These are phyloP conservation scores for Aspergillus heteromorphus DNA, from an alignment of 495 filamentous ascomycete species.

Conservation along the genomic window DNA sequence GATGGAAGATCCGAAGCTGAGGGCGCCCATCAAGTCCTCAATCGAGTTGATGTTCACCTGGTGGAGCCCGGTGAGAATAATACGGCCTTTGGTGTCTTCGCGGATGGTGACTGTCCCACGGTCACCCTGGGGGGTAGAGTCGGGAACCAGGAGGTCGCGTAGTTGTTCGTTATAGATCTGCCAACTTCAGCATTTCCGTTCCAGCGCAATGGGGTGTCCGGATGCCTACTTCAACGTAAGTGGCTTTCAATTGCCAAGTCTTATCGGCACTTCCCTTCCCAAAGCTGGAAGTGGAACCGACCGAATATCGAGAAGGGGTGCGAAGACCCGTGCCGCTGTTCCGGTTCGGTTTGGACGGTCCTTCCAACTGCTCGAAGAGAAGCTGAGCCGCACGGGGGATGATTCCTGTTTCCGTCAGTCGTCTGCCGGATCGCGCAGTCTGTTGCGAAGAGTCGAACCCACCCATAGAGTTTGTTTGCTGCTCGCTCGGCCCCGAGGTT, in stretches of 20 bases:
- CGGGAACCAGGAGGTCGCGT: slow-evolving; percentile 82
- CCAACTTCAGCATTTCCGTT: slow-evolving; percentile 3
- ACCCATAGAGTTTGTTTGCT: slow-evolving; percentile 77
- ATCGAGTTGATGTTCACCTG: slow-evolving; percentile 88
- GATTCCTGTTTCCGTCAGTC: slow-evolving; percentile 56
- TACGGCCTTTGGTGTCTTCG: slow-evolving; percentile 93
- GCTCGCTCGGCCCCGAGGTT: slow-evolving; percentile 81
- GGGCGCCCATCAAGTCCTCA: slow-evolving; percentile 80
- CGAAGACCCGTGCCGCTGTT: slow-evolving; percentile 72
- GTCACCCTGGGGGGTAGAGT: slow-evolving; percentile 62
- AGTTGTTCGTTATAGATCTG: slow-evolving; percentile 96
- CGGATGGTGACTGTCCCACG: slow-evolving; percentile 75
- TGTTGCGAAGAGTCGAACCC: slow-evolving; percentile 12
- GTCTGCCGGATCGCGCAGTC: not conserved
- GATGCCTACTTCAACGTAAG: slow-evolving; percentile 78
- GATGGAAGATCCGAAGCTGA: slow-evolving; percentile 91
- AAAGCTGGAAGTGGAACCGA: slow-evolving; percentile 48
- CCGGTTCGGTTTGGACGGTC: slow-evolving; percentile 43
- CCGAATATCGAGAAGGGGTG: slow-evolving; percentile 77
- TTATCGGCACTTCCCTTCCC: slow-evolving; percentile 55
- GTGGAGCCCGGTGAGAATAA: slow-evolving; percentile 82
- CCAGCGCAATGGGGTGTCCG: too few relatives aligned
- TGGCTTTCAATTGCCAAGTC: slow-evolving; percentile 90
- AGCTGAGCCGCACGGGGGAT: slow-evolving; percentile 84
- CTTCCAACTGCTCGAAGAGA: slow-evolving; percentile 82